Conservation (phyloP, 2,329 filamentous ascomycete genomes). For the Penicillium sp. region DNA sequence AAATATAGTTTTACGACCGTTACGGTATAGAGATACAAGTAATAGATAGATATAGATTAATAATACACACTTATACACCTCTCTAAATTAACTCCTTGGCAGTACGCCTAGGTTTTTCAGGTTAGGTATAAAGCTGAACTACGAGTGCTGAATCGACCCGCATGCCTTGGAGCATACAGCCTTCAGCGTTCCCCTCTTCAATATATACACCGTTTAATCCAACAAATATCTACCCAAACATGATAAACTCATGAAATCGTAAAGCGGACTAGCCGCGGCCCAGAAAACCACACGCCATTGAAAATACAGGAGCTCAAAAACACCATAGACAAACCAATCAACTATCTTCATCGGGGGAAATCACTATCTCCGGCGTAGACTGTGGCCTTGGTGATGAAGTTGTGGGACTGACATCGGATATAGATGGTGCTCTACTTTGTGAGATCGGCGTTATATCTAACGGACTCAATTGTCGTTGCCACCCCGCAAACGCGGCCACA, state of each 20-base stretch:
- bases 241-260: not conserved
- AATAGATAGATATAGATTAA: no score
- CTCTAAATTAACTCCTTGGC: no score
- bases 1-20: no score
- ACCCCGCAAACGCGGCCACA: not conserved
- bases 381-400: not conserved
- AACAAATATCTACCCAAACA: not conserved
- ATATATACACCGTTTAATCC: not conserved
- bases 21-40: no score
- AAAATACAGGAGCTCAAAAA: not conserved
- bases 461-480: not conserved
- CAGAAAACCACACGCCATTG: not conserved
- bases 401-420: not conserved
- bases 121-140: no score
- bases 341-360: not conserved
- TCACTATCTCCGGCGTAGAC: not conserved
- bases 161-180: no score
- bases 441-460: not conserved
- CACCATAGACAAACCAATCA: not conserved
- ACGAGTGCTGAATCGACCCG: no score
- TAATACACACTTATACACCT: no score
- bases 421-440: conserved; percentile 1
- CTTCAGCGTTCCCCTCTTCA: no score
- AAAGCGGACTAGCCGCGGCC: not conserved
- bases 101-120: no score